Conservation (phyloP, 2,329 filamentous ascomycete genomes). For the Orbilia oligospora region DNA sequence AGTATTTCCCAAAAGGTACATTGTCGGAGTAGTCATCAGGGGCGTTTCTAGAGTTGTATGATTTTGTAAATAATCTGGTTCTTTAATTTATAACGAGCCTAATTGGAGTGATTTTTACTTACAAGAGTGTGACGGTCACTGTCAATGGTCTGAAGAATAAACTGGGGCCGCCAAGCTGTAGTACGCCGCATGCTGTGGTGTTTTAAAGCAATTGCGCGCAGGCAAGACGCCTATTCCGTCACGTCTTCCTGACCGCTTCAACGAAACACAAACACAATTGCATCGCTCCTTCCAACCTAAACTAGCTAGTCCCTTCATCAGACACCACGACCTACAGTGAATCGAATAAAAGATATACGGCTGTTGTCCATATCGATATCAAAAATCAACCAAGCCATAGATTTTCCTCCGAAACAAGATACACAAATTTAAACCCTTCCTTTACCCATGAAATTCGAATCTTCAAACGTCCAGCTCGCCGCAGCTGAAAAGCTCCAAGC, state of each 20-base stretch:
- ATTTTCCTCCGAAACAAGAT: neutral
- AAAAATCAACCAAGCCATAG: neutral
- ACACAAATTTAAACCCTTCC: neutral
- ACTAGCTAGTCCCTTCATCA: neutral
- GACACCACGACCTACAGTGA: neutral
- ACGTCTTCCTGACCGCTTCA: slow-evolving; percentile 33
- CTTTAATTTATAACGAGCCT: too few species aligned
- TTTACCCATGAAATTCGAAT: slow-evolving; percentile 41
- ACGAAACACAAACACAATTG: slow-evolving; percentile 13
- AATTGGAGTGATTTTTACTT: too few species aligned
- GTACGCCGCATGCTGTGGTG: slow-evolving; percentile 8
- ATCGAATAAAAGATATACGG: too few species aligned
- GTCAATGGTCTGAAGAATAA: too few species aligned
- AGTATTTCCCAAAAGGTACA: too few species aligned
- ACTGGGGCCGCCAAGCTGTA: neutral
- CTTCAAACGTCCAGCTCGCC: slow-evolving; percentile 51
- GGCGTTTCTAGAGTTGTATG: too few species aligned
- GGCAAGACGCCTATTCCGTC: slow-evolving; percentile 18
- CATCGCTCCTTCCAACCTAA: neutral
- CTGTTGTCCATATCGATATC: neutral
- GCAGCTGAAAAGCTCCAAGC: slow-evolving; percentile 61
- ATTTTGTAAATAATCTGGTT: too few species aligned
- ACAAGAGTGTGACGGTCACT: too few species aligned
- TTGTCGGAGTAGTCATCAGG: too few species aligned
- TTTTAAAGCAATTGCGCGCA: slow-evolving; percentile 13